Evolutionary conservation across 2,329 filamentous ascomycete genomes (phyloP).

Genomic region (Stagonosporopsis tanaceti): DNA sequence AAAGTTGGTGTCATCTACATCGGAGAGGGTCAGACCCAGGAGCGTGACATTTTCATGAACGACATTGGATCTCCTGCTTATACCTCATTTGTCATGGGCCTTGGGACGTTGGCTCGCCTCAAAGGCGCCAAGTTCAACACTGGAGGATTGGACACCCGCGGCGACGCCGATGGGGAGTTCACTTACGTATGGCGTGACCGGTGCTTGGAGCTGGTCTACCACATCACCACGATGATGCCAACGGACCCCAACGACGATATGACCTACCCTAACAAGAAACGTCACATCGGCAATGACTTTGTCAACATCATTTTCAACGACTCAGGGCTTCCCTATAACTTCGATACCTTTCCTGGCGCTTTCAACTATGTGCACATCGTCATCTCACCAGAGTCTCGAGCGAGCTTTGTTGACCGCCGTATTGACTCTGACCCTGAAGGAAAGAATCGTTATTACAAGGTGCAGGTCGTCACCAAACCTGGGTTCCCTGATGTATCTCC

Average conservation of each 20-base stretch:
- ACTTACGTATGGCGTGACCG: constrained; percentile 95
- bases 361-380: constrained; percentile 99
- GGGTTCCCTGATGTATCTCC: constrained; percentile 93
- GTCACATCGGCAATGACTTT: constrained; percentile 95
- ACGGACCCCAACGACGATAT: constrained; percentile 79
- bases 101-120: constrained; percentile 83
- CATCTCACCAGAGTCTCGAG: constrained; percentile 84
- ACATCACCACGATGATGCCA: constrained; percentile 97
- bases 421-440: constrained; percentile 53
- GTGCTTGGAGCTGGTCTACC: constrained; percentile 94
- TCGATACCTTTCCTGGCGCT: constrained; percentile 90
- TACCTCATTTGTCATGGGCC: constrained; percentile 79
- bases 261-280: constrained; percentile 81
- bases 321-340: constrained; percentile 86
- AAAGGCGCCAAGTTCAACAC: constrained; percentile 89
- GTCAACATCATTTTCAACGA: constrained; percentile 99
- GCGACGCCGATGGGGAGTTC: constrained; percentile 82
- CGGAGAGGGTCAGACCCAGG: constrained; percentile 82
- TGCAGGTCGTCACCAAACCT: constrained; percentile 86
- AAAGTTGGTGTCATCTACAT: constrained; percentile 96
- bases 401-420: constrained; percentile 71
- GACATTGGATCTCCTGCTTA: constrained; percentile 88
- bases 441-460: constrained; percentile 75
- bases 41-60: constrained; percentile 86
- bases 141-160: constrained; percentile 82